Base-by-base conservation (phyloP, 1,139 yeast genomes). In the Wickerhamiella infanticola region DNA sequence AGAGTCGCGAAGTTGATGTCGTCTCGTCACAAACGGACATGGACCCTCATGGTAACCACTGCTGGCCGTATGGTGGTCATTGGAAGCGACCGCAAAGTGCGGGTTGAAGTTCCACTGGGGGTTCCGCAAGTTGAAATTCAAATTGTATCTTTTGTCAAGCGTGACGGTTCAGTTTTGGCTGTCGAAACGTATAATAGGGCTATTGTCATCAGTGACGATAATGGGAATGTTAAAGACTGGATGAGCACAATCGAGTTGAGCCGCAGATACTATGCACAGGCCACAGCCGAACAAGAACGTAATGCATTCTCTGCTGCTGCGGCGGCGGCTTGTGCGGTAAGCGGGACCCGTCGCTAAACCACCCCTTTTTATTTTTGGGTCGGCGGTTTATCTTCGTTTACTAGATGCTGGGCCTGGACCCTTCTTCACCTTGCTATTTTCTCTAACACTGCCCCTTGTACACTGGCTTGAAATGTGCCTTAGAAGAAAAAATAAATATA, bases 221-320 rank as follows among this genome's bases (percentile, higher is more conserved):
- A 47, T 11, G 23, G 25, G 2, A 51, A 46, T 8, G 53, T 62
- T 0, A 48, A 55, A 2, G 58, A 54, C 5, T 65, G 69, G 69
- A 53, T 63, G 52, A 51, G 49, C 6, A 59, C 60, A 5, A 56
- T 65, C 40, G 56, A 55, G 13, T 49, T 51, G 37, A 53, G 64
- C 24, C 53, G 52, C 41, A 55, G 53, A 13, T 60, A 54, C 48
- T 59, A 58, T 40, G 48, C 50, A 24, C 61, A 58, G 50, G 53
- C 59, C 5, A 50, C 54, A 5, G 55, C 55, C 24, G 55, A 55
- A 23, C 52, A 52, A 27, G 58, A 54, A 37, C 49, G 53, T 11
- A 56, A 55, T 37, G 59, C 63, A 1, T 57, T 57, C 24, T 60
- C 62, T 24, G 66, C 66, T 0, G 63, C 65, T 3, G 56, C 64